Conservation (phyloP, 345 rosid species). For the Linum trigynum region DNA sequence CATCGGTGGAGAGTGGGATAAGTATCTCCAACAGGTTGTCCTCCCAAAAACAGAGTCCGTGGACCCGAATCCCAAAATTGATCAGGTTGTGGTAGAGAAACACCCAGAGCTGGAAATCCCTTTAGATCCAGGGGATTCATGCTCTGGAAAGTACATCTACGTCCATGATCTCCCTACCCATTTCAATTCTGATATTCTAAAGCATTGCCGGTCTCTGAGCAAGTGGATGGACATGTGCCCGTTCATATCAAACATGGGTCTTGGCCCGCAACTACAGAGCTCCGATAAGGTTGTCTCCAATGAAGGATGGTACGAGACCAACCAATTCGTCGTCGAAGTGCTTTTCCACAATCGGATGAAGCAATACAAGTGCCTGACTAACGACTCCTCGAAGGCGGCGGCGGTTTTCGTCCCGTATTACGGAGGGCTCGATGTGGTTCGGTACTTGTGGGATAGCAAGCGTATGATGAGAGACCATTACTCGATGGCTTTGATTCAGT, state of each 20-base stretch:
- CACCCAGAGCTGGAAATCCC: neutral
- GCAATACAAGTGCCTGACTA: conserved; percentile 60
- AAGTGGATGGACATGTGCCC: conserved; percentile 60
- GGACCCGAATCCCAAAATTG: neutral
- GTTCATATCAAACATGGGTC: conserved; percentile 39
- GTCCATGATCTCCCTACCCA: conserved; percentile 45
- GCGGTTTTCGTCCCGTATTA: conserved; percentile 70
- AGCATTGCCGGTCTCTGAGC: conserved; percentile 46
- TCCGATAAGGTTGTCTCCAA: conserved; percentile 26
- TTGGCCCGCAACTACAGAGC: conserved; percentile 42
- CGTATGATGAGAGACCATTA: conserved; percentile 45
- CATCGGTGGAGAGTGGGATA: conserved; percentile 16
- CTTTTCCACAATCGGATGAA: conserved; percentile 78
- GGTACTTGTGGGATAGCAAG: conserved; percentile 53
- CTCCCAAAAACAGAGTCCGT: neutral
- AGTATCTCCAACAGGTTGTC: conserved; percentile 11
- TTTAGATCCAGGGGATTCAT: conserved; percentile 23
- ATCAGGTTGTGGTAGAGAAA: neutral
- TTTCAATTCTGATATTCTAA: conserved; percentile 60
- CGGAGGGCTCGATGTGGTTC: conserved; percentile 61
- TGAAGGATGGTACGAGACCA: conserved; percentile 61
- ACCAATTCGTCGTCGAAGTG: conserved; percentile 68
- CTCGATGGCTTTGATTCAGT: conserved; percentile 38
- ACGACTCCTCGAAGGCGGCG: conserved; percentile 55
- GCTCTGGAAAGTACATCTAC: conserved; percentile 44